These are phyloP conservation scores for Jacaranda mimosifolia DNA, from an alignment of 257 asterid genomes.

Conservation along the genomic window DNA sequence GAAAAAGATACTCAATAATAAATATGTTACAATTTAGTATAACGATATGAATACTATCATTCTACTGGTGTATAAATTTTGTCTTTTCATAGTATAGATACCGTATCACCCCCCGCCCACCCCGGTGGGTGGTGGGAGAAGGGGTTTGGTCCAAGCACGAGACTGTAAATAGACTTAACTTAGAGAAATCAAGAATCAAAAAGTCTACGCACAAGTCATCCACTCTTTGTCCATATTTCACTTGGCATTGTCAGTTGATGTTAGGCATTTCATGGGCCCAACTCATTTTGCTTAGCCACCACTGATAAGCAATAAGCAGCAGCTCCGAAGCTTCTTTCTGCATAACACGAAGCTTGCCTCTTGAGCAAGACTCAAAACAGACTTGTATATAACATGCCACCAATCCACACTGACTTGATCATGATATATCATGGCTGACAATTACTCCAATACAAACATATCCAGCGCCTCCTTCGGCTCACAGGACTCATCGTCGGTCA, in stretches of 20 bases:
- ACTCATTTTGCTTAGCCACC: constrained; percentile 48
- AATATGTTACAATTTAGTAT: too few species aligned
- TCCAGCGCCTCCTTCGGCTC: constrained; percentile 30
- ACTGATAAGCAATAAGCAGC: constrained; percentile 32
- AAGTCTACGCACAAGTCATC: constrained; percentile 59
- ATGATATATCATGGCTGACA: constrained; percentile 37
- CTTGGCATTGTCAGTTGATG: constrained; percentile 31
- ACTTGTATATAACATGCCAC: background rate
- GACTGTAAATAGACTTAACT: constrained; percentile 33
- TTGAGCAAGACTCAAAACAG: constrained; percentile 27
- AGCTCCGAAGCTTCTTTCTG: constrained; percentile 61
- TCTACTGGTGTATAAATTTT: too few species aligned
- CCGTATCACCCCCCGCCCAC: too few species aligned
- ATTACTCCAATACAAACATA: constrained; percentile 27
- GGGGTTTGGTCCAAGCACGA: constrained; percentile 44
- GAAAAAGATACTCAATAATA: too few species aligned
- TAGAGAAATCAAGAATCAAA: background rate
- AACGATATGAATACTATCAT: too few species aligned
- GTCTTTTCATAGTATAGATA: too few species aligned
- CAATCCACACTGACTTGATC: background rate
- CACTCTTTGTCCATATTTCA: constrained; percentile 17
- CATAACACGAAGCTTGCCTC: constrained; percentile 48
- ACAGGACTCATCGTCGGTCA: background rate
- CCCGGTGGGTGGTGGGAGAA: too few species aligned
- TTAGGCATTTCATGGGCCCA: constrained; percentile 33